Base-by-base conservation (phyloP, 2,329 filamentous ascomycete genomes). In the Colletotrichum tropicale region DNA sequence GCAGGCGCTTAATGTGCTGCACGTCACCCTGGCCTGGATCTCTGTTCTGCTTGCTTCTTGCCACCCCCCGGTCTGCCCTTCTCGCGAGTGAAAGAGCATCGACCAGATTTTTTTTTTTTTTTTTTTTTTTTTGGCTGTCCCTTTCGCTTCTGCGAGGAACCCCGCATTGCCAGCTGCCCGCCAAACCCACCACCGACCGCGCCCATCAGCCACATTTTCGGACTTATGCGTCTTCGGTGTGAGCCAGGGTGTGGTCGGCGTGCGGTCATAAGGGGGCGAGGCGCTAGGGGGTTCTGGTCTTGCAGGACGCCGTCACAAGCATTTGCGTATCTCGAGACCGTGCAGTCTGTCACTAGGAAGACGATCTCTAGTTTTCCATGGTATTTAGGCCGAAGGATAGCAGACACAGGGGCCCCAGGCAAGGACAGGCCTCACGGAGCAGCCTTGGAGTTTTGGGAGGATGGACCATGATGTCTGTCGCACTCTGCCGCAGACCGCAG, bases 1-100 rank as follows among this genome's bases (percentile, higher is more conserved):
- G 72, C 65, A 56, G 64, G 73, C 73, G 64, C 73, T 72, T 75
- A 71, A 32, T 55, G 43, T 48, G 64, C 73, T 75, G 73, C 73
- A 75, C 73, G 73, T 75, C 73, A 75, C 73, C 48, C 58, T 32
- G 58, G 58, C 58, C 30, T 61, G 65, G 74, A 66, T 52, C 70
- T 48, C 43, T 48, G n/a, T 48, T 48, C 10, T 48, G 43, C 43
- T 48, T 48, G 43, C 43, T 69, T 65, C 61, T 75, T 34, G 67
- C 61, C 71, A 74, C 71, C 66, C 71, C 60, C 71, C 60, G n/a
- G 71, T 74, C 71, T 28, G 56, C 24, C 28, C 56, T 26, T 28
- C 38, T 48, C 16, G n/a, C n/a, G 56, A 18, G 24, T 10, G 38
- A 28, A 10, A 24, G 13, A 56, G 55, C 21, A 58, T 10, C 48